phyloP scores from a whole-genome alignment of 176 grass and related monocot genomes.

The Zea mays region DNA sequence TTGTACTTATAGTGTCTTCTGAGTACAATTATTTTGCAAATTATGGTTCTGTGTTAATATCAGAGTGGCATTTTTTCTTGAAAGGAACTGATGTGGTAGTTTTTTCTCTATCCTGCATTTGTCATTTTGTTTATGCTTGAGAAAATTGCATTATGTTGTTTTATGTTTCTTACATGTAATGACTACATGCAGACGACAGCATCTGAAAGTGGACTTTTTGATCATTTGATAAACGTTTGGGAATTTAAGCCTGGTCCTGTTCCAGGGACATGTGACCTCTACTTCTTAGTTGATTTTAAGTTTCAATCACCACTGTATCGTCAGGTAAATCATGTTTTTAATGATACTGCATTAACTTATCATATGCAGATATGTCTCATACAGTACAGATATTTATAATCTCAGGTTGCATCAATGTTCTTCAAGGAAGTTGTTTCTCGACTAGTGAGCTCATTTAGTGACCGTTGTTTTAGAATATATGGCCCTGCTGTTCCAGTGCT shows the following conservation, averaged over 20 bases:
- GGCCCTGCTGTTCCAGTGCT: conserved; percentile 67
- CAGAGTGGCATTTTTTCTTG: background rate
- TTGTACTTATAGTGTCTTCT: background rate
- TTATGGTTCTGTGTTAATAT: no score
- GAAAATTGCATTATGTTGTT: background rate
- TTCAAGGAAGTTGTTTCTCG: conserved; percentile 92
- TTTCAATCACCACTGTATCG: conserved; percentile 90
- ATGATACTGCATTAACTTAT: background rate
- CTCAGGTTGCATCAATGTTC: conserved; percentile 95
- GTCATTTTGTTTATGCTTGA: conserved; percentile 5
- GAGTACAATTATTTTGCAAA: no score
- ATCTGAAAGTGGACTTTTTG: conserved; percentile 81
- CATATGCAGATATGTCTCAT: background rate
- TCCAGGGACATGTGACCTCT: conserved; percentile 82
- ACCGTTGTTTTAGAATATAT: conserved; percentile 90
- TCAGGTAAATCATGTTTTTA: conserved; percentile 56
- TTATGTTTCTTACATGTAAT: background rate
- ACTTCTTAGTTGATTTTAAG: conserved; percentile 96
- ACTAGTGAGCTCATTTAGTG: conserved; percentile 65
- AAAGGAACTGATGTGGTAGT: background rate
- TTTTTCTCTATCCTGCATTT: conserved; percentile 3
- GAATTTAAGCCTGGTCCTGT: conserved; percentile 86
- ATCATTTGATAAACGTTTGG: conserved; percentile 94
- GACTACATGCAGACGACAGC: conserved; percentile 66
- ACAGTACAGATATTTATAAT: conserved; percentile 33